These are phyloP conservation scores for Vigna nakashimae DNA, from an alignment of 306 rosid species.

Conservation along the genomic window DNA sequence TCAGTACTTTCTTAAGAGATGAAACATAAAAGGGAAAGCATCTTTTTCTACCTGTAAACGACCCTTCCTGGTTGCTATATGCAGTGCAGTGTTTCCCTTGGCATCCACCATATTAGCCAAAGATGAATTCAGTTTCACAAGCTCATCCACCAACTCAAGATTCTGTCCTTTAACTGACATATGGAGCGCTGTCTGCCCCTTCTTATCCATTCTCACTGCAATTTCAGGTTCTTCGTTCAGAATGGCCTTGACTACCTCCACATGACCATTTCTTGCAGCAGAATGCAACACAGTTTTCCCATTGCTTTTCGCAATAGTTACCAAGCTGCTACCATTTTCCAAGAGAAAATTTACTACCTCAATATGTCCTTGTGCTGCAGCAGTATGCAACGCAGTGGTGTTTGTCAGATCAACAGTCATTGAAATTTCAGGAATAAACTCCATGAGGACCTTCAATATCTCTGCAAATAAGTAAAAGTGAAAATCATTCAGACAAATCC, in stretches of 20 bases:
- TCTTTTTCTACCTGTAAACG: constrained; percentile 59
- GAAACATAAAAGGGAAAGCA: constrained; percentile 13
- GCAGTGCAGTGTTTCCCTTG: constrained; percentile 80
- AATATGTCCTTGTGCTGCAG: constrained; percentile 76
- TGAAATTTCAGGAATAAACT: constrained; percentile 69
- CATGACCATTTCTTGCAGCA: constrained; percentile 77
- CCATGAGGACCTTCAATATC: constrained; percentile 69
- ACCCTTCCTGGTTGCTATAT: constrained; percentile 73
- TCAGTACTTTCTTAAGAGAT: background rate
- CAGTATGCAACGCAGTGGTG: constrained; percentile 84
- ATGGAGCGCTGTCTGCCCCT: constrained; percentile 87
- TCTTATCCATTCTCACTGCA: constrained; percentile 64
- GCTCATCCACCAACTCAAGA: constrained; percentile 66
- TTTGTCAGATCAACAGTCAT: constrained; percentile 80
- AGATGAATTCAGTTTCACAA: constrained; percentile 56
- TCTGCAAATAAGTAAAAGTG: constrained; percentile 53
- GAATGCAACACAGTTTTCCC: constrained; percentile 86
- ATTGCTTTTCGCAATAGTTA: constrained; percentile 70
- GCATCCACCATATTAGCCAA: constrained; percentile 64
- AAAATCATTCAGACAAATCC: constrained; percentile 36
- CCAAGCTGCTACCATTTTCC: constrained; percentile 55
- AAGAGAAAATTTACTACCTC: constrained; percentile 65
- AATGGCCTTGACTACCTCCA: constrained; percentile 66
- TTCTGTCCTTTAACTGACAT: constrained; percentile 85
- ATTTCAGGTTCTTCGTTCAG: constrained; percentile 64